Percentiles rank a stretch among this genome's conserved stretches.
These are phyloP conservation scores for Aspergillus aculeatus DNA, from an alignment of 2,329 filamentous ascomycete species.

Conservation along the genomic window DNA sequence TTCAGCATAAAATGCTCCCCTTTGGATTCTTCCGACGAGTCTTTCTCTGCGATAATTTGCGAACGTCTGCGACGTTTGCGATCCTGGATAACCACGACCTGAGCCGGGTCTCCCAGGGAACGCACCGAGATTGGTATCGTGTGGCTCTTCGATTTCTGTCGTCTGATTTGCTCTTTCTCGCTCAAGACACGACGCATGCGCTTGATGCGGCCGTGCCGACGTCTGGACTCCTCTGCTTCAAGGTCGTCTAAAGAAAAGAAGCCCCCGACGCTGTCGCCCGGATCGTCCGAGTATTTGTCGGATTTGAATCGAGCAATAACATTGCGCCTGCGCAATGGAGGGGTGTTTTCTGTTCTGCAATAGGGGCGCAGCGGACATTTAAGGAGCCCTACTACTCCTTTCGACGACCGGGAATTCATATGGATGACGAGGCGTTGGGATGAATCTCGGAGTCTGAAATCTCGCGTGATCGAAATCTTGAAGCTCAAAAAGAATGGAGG, in stretches of 20 bases:
- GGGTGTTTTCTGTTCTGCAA: constrained; percentile 8
- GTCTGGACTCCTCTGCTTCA: neutral
- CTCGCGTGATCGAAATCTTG: constrained; percentile 3
- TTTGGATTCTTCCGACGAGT: constrained; percentile 7
- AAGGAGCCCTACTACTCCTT: constrained; percentile 22
- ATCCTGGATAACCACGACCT: constrained; percentile 37
- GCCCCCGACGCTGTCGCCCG: neutral
- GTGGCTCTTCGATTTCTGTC: constrained; percentile 7
- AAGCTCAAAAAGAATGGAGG: constrained; percentile 8
- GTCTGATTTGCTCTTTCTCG: neutral
- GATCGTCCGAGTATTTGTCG: neutral
- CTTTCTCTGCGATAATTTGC: constrained; percentile 10
- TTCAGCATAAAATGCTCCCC: constrained; percentile 25
- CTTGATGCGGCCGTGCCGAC: neutral
- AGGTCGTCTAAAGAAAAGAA: neutral
- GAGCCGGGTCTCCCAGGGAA: constrained; percentile 37
- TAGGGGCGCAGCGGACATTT: constrained; percentile 17
- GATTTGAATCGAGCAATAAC: constrained; percentile 22
- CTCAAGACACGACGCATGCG: neutral
- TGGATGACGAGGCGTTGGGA: constrained; percentile 10
- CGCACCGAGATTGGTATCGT: constrained; percentile 31
- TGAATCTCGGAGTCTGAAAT: neutral
- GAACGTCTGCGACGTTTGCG: constrained; percentile 19
- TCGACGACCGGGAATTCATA: constrained; percentile 30
- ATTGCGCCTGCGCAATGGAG: constrained; percentile 11